A percentile compares a stretch with the other conserved stretches of the same genome.
These are phyloP conservation scores for Aaosphaeria pasadenensis DNA, from an alignment of 2,329 filamentous ascomycete genomes.

Conservation along the genomic window DNA sequence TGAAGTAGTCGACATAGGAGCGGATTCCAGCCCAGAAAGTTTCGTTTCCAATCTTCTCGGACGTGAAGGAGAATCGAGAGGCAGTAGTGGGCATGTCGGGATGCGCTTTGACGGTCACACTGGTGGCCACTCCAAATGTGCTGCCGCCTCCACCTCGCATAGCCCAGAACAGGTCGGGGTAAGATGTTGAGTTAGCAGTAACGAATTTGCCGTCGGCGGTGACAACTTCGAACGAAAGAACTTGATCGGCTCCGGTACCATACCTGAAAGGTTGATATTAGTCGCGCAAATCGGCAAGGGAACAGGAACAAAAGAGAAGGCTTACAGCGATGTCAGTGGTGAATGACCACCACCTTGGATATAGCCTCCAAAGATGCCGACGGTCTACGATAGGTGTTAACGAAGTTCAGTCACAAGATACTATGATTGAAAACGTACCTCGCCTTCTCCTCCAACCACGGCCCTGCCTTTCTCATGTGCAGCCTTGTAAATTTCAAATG, in stretches of 20 bases:
- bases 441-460: slow-evolving; percentile 51
- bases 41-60: slow-evolving; percentile 28
- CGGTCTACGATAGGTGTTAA: slow-evolving; percentile 29
- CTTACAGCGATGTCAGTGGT: slow-evolving; percentile 44
- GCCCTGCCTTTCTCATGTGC: slow-evolving; percentile 47
- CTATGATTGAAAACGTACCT: slow-evolving; percentile 5
- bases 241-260: slow-evolving; percentile 35
- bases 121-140: slow-evolving; percentile 33
- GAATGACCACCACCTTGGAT: slow-evolving; percentile 54
- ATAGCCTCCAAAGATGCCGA: slow-evolving; percentile 49
- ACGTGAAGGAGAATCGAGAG: slow-evolving; percentile 31
- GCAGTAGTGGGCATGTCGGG: slow-evolving; percentile 30
- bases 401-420: too few relatives aligned
- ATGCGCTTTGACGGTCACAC: slow-evolving; percentile 33
- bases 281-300: not conserved
- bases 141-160: slow-evolving; percentile 33
- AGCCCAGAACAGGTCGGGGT: slow-evolving; percentile 36
- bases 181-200: slow-evolving; percentile 24
- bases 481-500: slow-evolving; percentile 52
- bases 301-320: slow-evolving; percentile 3
- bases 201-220: slow-evolving; percentile 30
- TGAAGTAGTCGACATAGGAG: slow-evolving; percentile 26
- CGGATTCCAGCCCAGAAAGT: slow-evolving; percentile 34
- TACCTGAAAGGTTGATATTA: slow-evolving; percentile 22
- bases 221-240: slow-evolving; percentile 32